phyloP scores from a whole-genome alignment of 2,329 filamentous ascomycete genomes.

The Periconia macrospinosa region DNA sequence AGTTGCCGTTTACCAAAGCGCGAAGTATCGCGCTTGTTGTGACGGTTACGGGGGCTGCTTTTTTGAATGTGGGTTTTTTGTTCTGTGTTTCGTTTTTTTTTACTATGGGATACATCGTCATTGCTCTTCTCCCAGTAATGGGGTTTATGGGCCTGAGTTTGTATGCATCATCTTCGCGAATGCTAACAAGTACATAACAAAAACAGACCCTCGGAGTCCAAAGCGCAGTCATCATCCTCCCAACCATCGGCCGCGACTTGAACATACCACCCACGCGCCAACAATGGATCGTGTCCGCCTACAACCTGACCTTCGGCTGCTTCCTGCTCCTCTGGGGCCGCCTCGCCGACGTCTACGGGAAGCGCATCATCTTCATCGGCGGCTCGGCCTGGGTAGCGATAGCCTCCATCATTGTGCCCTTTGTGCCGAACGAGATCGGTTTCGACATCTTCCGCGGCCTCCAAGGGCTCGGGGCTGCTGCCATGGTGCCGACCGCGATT shows the following conservation, averaged over 20 bases:
- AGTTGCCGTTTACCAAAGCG: constrained; percentile 34
- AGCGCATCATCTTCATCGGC: constrained; percentile 65
- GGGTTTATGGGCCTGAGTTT: not conserved
- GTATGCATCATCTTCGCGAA: too few species aligned
- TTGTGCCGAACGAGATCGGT: constrained; percentile 66
- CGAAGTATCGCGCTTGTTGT: constrained; percentile 32
- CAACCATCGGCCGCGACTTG: constrained; percentile 61
- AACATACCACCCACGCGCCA: constrained; percentile 60
- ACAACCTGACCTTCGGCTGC: constrained; percentile 67
- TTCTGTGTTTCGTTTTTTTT: not conserved
- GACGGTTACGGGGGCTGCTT: constrained; percentile 30
- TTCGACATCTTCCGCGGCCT: constrained; percentile 69
- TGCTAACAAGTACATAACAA: not conserved
- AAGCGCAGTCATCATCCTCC: constrained; percentile 64
- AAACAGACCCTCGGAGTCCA: constrained; percentile 59
- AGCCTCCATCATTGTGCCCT: constrained; percentile 63
- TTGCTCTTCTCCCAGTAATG: too few species aligned
- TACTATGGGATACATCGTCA: not conserved
- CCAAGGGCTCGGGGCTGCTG: constrained; percentile 68
- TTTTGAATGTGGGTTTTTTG: constrained; percentile 32
- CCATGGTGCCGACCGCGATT: constrained; percentile 71
- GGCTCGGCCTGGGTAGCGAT: constrained; percentile 66
- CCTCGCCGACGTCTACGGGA: constrained; percentile 68
- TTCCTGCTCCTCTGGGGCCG: constrained; percentile 70
- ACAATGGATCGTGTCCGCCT: constrained; percentile 70